Evolutionary conservation across 1,139 yeast genomes (phyloP), one percentile per base, ranked within the genome.

Genomic region (Debaryomyces sp.): DNA sequence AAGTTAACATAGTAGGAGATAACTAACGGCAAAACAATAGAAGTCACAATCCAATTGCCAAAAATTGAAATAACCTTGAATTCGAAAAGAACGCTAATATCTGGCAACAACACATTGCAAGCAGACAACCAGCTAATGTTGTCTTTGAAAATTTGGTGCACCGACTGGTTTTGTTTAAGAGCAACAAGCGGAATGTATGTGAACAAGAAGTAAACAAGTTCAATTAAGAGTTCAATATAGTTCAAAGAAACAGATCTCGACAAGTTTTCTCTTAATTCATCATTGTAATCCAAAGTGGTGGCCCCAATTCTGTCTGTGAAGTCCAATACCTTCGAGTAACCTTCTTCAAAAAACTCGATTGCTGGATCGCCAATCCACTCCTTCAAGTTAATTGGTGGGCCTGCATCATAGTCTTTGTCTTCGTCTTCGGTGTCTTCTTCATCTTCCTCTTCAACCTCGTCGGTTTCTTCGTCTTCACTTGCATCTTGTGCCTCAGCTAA

Each of bases 1-100:
- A 81, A 81, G 64, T 81, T 81, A 58, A 81, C 60, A 64, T 77
- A 81, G 66, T 77, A 81, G 27, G 84, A 75, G 26, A 68, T 56
- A 34, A 73, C 46, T 56, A 75, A 62, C 24, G 89, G 89, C 35
- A 76, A 43, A 10, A 63, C 51, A 44, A 78, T 61, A 2, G 82
- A 68, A 45, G 68, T 57, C 15, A 72, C 43, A n/a, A 56, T 49
- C 85, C 85, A 81, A 49, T 71, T 59, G 26, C 58, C 37, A 6
- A 73, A 57, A 27, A 75, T 67, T n/a, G 74, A 61, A 41, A 70
- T 44, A 42, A 68, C 66, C 43, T 64, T 61, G 43, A 53, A 57
- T 34, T 66, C 62, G 26, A 64, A 54, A 54, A 79, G 68, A 3
- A 64, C 63, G 10, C 71, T 52, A 24, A 75, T 47, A 57, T 80